Evolutionary conservation across 2,329 filamentous ascomycete genomes (phyloP).

Genomic region (Phialemonium atrogriseum): DNA sequence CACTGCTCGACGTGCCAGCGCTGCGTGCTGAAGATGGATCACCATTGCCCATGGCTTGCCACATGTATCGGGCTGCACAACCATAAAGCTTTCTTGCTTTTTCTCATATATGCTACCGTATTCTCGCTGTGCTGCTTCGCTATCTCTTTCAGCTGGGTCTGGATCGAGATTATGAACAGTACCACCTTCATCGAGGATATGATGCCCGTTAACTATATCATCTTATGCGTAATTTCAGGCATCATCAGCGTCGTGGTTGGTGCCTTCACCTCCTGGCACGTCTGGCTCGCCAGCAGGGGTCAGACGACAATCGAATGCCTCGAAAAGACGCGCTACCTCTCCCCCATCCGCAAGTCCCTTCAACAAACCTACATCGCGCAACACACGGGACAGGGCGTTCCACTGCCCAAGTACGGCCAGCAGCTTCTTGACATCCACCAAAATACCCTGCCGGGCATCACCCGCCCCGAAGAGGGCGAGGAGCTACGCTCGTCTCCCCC

Average conservation of each 20-base stretch:
- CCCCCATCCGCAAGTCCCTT: constrained; percentile 64
- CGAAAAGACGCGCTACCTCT: constrained; percentile 91
- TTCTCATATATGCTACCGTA: constrained; percentile 78
- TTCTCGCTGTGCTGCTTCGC: constrained; percentile 78
- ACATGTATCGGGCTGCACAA: constrained; percentile 91
- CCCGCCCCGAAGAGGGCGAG: constrained; percentile 75
- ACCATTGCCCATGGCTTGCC: constrained; percentile 96
- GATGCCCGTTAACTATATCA: constrained; percentile 83
- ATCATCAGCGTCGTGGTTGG: constrained; percentile 86
- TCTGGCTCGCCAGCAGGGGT: constrained; percentile 67
- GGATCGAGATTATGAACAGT: constrained; percentile 69
- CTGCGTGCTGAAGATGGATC: constrained; percentile 98
- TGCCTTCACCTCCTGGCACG: constrained; percentile 88
- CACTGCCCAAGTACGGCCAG: constrained; percentile 55
- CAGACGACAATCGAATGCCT: constrained; percentile 95
- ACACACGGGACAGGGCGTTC: constrained; percentile 37
- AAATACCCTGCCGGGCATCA: constrained; percentile 72
- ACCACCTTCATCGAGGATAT: constrained; percentile 65
- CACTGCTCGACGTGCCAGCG: constrained; percentile 92
- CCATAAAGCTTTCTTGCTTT: constrained; percentile 91
- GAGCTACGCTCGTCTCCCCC: constrained; percentile 27
- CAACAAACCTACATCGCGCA: constrained; percentile 53
- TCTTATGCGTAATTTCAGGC: constrained; percentile 77
- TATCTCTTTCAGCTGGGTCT: constrained; percentile 76
- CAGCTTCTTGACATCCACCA: constrained; percentile 76